Percentiles rank a stretch among this genome's conserved stretches.
Conservation (phyloP, 1,284 basidiomycete species). For the Pterulicium gracile region DNA sequence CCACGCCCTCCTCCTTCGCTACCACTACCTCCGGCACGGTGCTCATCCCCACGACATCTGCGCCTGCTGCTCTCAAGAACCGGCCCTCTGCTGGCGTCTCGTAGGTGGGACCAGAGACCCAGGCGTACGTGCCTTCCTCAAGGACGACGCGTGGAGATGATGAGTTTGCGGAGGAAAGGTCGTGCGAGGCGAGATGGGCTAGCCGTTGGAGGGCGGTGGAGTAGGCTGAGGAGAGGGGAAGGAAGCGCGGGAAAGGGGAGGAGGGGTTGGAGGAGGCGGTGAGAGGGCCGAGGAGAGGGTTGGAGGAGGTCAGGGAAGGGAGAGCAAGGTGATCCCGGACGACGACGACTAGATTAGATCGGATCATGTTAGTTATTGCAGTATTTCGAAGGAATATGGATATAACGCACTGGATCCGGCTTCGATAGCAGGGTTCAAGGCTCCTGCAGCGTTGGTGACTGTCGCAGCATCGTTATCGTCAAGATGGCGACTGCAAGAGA, state of each 20-base stretch:
- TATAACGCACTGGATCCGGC: constrained; percentile 81
- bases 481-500: not conserved
- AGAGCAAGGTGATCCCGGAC: constrained; percentile 77
- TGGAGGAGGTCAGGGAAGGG: constrained; percentile 68
- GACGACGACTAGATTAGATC: constrained; percentile 50
- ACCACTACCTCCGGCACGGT: constrained; percentile 86
- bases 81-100: constrained; percentile 78
- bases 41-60: constrained; percentile 83
- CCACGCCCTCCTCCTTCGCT: constrained; percentile 63
- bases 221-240: constrained; percentile 74
- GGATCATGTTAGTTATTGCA: not conserved
- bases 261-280: constrained; percentile 39
- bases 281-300: constrained; percentile 66
- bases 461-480: constrained; percentile 8
- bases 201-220: constrained; percentile 56
- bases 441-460: constrained; percentile 84
- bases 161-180: constrained; percentile 28
- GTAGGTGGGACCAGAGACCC: constrained; percentile 80
- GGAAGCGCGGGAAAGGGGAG: constrained; percentile 52
- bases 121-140: constrained; percentile 74
- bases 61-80: constrained; percentile 59
- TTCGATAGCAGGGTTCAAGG: constrained; percentile 55
- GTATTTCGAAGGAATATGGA: constrained; percentile 9
- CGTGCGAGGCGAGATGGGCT: constrained; percentile 57
- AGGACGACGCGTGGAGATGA: constrained; percentile 18